Conservation (phyloP, 495 filamentous ascomycete species). For the Penicillium atrosanguineum region DNA sequence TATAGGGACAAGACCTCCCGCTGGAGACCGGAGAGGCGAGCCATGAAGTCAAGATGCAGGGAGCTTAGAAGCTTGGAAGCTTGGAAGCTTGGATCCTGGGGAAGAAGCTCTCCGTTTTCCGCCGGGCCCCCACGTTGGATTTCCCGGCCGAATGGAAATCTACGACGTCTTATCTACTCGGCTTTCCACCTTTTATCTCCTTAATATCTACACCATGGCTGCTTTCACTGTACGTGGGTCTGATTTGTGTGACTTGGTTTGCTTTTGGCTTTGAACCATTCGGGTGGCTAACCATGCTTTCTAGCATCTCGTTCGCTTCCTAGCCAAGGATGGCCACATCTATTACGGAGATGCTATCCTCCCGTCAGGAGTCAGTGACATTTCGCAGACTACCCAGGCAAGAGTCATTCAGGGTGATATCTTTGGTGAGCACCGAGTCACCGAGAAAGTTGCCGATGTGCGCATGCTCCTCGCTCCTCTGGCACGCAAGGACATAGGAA, state of each 20-base stretch:
- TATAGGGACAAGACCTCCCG: slow-evolving; percentile 85
- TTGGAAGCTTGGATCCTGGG: slow-evolving; percentile 32
- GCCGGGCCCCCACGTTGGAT: slow-evolving; percentile 11
- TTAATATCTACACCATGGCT: slow-evolving; percentile 5
- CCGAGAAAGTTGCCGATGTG: slow-evolving; percentile 65
- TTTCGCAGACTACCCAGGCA: slow-evolving; percentile 64
- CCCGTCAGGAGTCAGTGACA: slow-evolving; percentile 62
- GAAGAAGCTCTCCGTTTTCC: slow-evolving; percentile 24
- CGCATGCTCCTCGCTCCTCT: slow-evolving; percentile 66
- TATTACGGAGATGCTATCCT: slow-evolving; percentile 87
- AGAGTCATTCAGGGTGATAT: slow-evolving; percentile 70
- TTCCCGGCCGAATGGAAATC: slow-evolving; percentile 22
- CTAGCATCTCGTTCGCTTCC: slow-evolving; percentile 76
- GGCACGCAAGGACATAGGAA: slow-evolving; percentile 63
- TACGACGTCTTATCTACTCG: not conserved
- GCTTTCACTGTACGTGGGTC: slow-evolving; percentile 9
- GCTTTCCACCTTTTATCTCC: not conserved
- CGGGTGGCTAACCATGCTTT: not conserved
- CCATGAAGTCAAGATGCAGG: slow-evolving; percentile 23
- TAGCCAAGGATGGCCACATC: slow-evolving; percentile 68
- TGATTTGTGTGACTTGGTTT: too few relatives aligned
- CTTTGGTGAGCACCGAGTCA: slow-evolving; percentile 68
- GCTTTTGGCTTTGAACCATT: not conserved
- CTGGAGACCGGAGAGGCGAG: slow-evolving; percentile 80
- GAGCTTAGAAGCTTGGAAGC: too few relatives aligned